phyloP scores from a whole-genome alignment of 495 filamentous ascomycete species.

The Aspergillus saccharolyticus region DNA sequence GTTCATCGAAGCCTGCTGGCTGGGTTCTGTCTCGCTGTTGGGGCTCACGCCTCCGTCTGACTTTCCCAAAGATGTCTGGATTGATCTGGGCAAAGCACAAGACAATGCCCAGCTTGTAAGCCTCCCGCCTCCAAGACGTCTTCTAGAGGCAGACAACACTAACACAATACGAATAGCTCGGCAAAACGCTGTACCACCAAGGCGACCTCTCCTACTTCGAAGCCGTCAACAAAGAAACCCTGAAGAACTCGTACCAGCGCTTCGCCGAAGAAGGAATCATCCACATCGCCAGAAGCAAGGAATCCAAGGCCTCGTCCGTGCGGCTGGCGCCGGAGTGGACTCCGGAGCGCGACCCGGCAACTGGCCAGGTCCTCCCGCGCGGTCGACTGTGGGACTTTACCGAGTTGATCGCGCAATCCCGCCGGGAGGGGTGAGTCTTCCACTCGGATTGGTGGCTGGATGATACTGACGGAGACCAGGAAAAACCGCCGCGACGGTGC shows the following conservation, averaged over 20 bases:
- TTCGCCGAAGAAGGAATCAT: conserved; percentile 92
- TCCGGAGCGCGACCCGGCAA: conserved; percentile 57
- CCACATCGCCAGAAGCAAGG: conserved; percentile 59
- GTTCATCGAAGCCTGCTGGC: conserved; percentile 90
- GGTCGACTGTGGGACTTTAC: conserved; percentile 87
- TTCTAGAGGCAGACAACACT: no score
- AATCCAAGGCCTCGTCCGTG: conserved; percentile 50
- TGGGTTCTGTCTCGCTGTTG: conserved; percentile 79
- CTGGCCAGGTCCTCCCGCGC: conserved; percentile 57
- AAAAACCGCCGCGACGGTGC: conserved; percentile 92
- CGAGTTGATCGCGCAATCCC: conserved; percentile 73
- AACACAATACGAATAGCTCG: conserved; percentile 53
- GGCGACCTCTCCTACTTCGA: conserved; percentile 95
- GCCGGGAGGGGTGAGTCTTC: conserved; percentile 68
- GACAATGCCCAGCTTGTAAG: conserved; percentile 76
- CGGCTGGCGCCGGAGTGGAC: conserved; percentile 74
- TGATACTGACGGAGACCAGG: no score
- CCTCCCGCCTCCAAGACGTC: conserved; percentile 2
- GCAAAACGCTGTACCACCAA: conserved; percentile 96
- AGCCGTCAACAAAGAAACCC: conserved; percentile 94
- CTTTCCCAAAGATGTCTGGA: conserved; percentile 62
- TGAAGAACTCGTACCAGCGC: conserved; percentile 84
- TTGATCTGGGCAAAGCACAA: conserved; percentile 71
- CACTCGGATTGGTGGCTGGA: no score
- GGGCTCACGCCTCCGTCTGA: conserved; percentile 71